These are phyloP conservation scores for Suillus brevipes DNA, from an alignment of 768 basidiomycete genomes.

Conservation along the genomic window DNA sequence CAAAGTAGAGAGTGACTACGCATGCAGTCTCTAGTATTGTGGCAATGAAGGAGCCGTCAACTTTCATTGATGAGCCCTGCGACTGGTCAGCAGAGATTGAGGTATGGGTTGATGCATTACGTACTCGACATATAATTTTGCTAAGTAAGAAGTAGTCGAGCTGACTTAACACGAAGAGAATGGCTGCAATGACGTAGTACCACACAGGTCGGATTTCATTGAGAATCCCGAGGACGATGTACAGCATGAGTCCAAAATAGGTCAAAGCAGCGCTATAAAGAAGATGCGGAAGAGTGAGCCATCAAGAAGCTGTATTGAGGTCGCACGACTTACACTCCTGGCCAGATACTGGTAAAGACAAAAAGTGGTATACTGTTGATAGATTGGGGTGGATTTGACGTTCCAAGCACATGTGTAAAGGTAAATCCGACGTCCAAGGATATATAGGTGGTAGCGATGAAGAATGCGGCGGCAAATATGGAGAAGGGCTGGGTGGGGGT, in stretches of 20 bases:
- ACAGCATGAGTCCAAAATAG: constrained; percentile 77
- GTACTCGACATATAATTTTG: constrained; percentile 69
- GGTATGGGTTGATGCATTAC: constrained; percentile 28
- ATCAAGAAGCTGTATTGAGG: neutral
- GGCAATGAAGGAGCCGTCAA: constrained; percentile 87
- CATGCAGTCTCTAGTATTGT: constrained; percentile 81
- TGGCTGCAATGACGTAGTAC: constrained; percentile 72
- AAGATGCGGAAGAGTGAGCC: constrained; percentile 8
- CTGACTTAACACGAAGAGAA: constrained; percentile 79
- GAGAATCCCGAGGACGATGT: constrained; percentile 74
- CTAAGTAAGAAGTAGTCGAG: constrained; percentile 81
- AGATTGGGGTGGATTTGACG: constrained; percentile 52
- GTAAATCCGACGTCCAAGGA: constrained; percentile 76
- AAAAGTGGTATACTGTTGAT: constrained; percentile 77
- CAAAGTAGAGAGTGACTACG: constrained; percentile 66
- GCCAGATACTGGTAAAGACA: constrained; percentile 79
- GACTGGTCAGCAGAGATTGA: constrained; percentile 20
- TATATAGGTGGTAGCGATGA: constrained; percentile 79
- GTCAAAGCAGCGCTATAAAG: constrained; percentile 55
- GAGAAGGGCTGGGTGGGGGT: constrained; percentile 54
- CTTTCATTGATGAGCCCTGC: constrained; percentile 60
- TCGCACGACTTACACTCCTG: constrained; percentile 56
- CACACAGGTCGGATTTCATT: constrained; percentile 79
- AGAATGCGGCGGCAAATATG: constrained; percentile 56
- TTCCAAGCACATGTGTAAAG: constrained; percentile 62